Conservation (phyloP, 768 basidiomycete genomes). For the Leccinum aurantiacum region DNA sequence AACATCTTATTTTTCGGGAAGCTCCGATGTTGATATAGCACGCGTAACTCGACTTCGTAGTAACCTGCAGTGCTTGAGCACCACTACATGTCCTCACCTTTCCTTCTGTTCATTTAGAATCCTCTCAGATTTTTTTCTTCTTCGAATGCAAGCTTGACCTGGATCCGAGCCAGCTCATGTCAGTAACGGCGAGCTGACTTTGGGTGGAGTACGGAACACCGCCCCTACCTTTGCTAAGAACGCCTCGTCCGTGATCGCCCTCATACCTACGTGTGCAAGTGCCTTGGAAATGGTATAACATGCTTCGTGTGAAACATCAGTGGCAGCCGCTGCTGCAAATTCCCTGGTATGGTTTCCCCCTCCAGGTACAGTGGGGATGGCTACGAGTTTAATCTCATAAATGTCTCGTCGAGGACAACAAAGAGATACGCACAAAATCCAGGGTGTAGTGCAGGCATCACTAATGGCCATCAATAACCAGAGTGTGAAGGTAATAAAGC, state of each 20-base stretch:
- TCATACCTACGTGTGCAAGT: conserved; percentile 66
- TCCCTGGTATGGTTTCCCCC: conserved; percentile 79
- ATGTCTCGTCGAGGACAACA: not conserved
- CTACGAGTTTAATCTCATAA: conserved; percentile 36
- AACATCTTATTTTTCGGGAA: not conserved
- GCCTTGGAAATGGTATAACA: conserved; percentile 68
- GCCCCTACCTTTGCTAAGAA: conserved; percentile 56
- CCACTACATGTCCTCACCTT: not conserved
- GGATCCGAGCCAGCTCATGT: not conserved
- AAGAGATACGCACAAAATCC: conserved; percentile 44
- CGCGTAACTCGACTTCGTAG: not conserved
- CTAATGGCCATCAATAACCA: conserved; percentile 27
- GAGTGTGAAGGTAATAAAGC: not conserved
- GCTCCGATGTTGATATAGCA: not conserved
- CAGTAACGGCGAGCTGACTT: not conserved
- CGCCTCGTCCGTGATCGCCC: conserved; percentile 64
- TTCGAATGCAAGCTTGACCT: conserved; percentile 53
- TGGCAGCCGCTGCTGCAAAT: conserved; percentile 65
- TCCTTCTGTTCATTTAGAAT: conserved; percentile 3
- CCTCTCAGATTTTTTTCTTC: conserved; percentile 37
- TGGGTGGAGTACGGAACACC: not conserved
- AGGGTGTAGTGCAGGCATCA: conserved; percentile 70
- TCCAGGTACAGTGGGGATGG: conserved; percentile 68
- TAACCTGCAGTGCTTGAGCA: not conserved
- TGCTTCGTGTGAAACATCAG: conserved; percentile 60